Evolutionary conservation across 176 grass and related monocot species (phyloP).

Genomic region (Triticum monococcum): DNA sequence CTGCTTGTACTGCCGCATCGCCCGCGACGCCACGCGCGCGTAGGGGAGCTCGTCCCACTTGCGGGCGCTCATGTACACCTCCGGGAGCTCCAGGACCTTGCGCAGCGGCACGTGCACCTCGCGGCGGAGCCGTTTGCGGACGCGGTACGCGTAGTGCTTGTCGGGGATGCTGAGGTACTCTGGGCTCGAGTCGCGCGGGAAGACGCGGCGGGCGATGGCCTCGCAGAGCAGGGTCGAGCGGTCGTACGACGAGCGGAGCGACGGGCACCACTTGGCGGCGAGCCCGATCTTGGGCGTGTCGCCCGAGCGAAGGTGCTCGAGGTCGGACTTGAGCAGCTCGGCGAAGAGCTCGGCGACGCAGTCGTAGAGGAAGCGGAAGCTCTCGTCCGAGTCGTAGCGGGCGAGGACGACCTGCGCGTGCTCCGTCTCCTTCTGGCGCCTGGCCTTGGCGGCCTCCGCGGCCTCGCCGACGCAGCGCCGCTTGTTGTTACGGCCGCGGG

Average conservation of each 20-base stretch:
- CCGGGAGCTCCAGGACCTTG: conserved; percentile 38
- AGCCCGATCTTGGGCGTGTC: conserved; percentile 22
- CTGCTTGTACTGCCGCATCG: conserved; percentile 52
- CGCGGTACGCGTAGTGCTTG: conserved; percentile 51
- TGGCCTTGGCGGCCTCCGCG: not conserved
- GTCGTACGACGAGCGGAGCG: conserved; percentile 40
- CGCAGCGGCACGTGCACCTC: conserved; percentile 45
- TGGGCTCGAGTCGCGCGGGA: conserved; percentile 35
- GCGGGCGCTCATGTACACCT: conserved; percentile 53
- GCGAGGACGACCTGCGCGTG: not conserved
- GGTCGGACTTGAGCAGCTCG: conserved; percentile 40
- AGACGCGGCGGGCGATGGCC: conserved; percentile 54
- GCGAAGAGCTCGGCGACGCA: conserved; percentile 44
- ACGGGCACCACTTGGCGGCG: conserved; percentile 73
- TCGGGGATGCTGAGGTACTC: conserved; percentile 43
- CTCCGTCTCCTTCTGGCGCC: not conserved
- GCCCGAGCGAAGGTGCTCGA: conserved; percentile 25
- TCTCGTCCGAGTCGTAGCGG: not conserved
- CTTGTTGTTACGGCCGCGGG: not conserved
- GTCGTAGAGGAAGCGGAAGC: conserved; percentile 64
- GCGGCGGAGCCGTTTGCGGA: conserved; percentile 41
- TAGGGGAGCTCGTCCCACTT: conserved; percentile 52
- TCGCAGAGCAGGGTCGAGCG: conserved; percentile 57
- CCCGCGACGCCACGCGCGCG: conserved; percentile 43
- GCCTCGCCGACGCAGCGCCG: not conserved